Base-by-base conservation (phyloP, 345 rosid genomes). In the Salix viminalis region DNA sequence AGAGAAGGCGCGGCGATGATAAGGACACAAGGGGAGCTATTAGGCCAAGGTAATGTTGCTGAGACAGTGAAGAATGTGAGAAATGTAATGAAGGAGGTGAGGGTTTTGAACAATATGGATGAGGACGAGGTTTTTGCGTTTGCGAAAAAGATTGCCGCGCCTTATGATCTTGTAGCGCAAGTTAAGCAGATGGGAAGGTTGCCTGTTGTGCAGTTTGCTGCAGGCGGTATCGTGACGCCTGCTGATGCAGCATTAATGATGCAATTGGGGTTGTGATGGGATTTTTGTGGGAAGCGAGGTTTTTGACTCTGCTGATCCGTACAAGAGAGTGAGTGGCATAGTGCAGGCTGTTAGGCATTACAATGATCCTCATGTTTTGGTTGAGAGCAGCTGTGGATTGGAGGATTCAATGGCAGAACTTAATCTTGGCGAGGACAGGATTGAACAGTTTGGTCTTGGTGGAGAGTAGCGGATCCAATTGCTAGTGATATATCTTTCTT, bases 1-100 rank as follows among this genome's bases (percentile, higher is more conserved):
- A 70, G 84, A 44, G 91, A 87, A 83, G 90, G 90, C 1, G 91
- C 88, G 0, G 85, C 83, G 7, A 83, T 91, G 82, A 80, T 85
- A 7, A 76, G 90, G 82, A 82, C 82, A 44, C 86, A 83, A 36
- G 93, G 91, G 19, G 85, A 83, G 65, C 14, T 75, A 11, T n/a
- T 56, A 30, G 76, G 65, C 13, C 75, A 65, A 19, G 87, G 86
- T 9, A 76, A 74, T 72, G 71, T 87, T 19, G 76, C 72, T 1
- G 71, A 80, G 77, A 85, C 90, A 0, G 85, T 90, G 44, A 74
- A 11, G 83, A 86, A 67, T 76, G 87, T 91, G 73, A 91, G 91
- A 79, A 77, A 77, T 42, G 69, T 91, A 69, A 88, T 81, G 88
- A 80, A 82, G 30, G 78, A 80, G 65, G 78, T 88, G 3, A 83